phyloP scores from a whole-genome alignment of 192 early-diverging fungal species.

The Coemansia sp. region DNA sequence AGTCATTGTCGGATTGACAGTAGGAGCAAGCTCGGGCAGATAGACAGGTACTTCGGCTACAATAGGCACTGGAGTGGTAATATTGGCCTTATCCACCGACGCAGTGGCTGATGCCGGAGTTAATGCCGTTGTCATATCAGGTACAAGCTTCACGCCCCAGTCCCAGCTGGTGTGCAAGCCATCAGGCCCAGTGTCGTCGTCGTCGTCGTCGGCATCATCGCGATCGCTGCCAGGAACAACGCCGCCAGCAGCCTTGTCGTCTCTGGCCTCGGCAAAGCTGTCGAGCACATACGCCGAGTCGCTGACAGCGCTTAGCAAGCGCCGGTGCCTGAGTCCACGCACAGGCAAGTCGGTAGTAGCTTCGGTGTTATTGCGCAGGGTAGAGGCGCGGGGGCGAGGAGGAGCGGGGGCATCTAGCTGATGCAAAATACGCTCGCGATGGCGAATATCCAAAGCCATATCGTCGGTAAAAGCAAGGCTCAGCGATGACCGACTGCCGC shows the following conservation, averaged over 20 bases:
- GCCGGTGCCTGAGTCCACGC: conserved; percentile 10
- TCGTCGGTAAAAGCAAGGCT: conserved; percentile 28
- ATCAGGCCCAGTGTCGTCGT: background rate
- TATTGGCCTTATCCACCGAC: conserved; percentile 1
- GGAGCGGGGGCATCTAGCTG: conserved; percentile 2
- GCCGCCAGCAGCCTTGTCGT: background rate
- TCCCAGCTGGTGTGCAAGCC: conserved; percentile 51
- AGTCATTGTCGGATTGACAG: background rate
- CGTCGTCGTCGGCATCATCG: background rate
- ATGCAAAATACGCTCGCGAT: conserved; percentile 23
- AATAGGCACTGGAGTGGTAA: background rate
- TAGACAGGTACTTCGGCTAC: background rate
- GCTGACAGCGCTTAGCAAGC: conserved; percentile 33
- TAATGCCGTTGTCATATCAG: background rate
- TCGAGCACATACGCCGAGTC: conserved; percentile 37
- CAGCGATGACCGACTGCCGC: background rate
- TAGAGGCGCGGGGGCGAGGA: conserved; percentile 9
- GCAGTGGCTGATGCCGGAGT: background rate
- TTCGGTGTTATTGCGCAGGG: background rate
- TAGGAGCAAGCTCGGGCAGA: background rate
- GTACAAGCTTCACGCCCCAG: conserved; percentile 44
- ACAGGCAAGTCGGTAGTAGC: background rate
- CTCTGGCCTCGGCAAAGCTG: conserved; percentile 2
- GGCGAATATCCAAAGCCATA: conserved; percentile 24
- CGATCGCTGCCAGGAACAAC: background rate